Evolutionary conservation across 768 basidiomycete species (phyloP).

Genomic region (Dioszegia crocea): DNA sequence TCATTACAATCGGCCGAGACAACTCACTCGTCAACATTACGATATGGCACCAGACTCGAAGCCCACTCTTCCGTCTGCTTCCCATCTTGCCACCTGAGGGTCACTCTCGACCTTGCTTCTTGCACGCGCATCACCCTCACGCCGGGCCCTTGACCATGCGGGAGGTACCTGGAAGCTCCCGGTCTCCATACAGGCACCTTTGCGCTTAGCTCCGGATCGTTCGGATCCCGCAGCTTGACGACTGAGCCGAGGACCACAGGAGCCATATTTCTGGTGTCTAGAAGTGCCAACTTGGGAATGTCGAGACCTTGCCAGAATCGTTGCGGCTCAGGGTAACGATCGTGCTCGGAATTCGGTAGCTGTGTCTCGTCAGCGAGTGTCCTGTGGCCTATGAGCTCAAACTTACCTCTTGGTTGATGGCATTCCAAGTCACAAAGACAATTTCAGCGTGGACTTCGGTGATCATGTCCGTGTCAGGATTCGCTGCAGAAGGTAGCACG

Average conservation of each 20-base stretch:
- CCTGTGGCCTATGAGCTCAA: background rate
- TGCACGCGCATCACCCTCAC: constrained; percentile 53
- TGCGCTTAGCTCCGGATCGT: background rate
- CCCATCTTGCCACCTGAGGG: constrained; percentile 86
- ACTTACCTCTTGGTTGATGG: constrained; percentile 75
- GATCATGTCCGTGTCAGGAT: constrained; percentile 11
- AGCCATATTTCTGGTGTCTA: constrained; percentile 60
- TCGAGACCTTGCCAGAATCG: constrained; percentile 71
- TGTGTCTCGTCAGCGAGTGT: constrained; percentile 41
- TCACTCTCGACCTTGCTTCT: constrained; percentile 65
- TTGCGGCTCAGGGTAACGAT: constrained; percentile 62
- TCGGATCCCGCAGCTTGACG: constrained; percentile 58
- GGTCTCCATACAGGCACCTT: background rate
- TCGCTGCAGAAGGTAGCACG: constrained; percentile 9
- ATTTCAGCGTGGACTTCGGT: constrained; percentile 1
- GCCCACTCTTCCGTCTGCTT: constrained; percentile 58
- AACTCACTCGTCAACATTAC: constrained; percentile 85
- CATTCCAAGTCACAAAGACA: constrained; percentile 69
- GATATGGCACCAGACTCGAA: constrained; percentile 69
- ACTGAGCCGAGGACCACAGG: constrained; percentile 72
- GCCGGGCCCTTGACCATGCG: background rate
- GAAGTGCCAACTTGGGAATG: constrained; percentile 61
- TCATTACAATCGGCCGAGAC: constrained; percentile 77
- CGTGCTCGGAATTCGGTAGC: constrained; percentile 62
- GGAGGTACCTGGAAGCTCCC: background rate